A percentile compares a stretch with the other conserved stretches of the same genome.
Evolutionary conservation across 495 filamentous ascomycete species (phyloP).

Genomic region (Talaromyces stipitatus): DNA sequence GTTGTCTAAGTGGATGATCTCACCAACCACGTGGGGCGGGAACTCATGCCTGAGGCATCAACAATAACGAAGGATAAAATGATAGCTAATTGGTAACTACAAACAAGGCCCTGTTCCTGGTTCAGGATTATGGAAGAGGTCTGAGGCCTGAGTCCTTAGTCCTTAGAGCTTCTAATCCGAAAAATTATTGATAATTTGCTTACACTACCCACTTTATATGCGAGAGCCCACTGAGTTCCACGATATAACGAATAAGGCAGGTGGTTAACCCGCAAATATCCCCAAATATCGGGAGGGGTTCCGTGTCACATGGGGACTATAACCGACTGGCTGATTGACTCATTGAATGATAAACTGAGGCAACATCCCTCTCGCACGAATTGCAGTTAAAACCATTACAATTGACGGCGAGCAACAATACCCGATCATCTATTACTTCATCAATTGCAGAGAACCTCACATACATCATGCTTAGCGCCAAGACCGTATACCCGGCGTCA

Average conservation of each 20-base stretch:
- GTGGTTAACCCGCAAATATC: neutral
- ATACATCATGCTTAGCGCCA: slow-evolving; percentile 50
- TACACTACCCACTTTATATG: neutral
- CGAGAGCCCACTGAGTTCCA: neutral
- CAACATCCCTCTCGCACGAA: neutral
- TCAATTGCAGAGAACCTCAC: neutral
- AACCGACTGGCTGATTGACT: neutral
- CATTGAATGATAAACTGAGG: neutral
- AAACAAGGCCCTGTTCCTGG: neutral
- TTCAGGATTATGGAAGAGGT: neutral
- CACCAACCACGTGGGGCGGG: neutral
- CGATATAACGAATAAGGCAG: neutral
- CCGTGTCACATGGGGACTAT: neutral
- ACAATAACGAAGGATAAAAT: neutral
- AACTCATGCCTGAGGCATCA: neutral
- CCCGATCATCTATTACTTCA: neutral
- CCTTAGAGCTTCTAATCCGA: too few relatives aligned
- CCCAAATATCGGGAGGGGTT: neutral
- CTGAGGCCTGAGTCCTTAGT: neutral
- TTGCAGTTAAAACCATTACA: neutral
- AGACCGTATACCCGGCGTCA: slow-evolving; percentile 54
- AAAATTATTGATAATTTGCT: neutral
- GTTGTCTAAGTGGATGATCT: too few relatives aligned
- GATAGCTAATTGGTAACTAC: neutral
- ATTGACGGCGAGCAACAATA: neutral